Base-by-base conservation (phyloP, 768 basidiomycete species). In the Daedaleopsis sinensis region DNA sequence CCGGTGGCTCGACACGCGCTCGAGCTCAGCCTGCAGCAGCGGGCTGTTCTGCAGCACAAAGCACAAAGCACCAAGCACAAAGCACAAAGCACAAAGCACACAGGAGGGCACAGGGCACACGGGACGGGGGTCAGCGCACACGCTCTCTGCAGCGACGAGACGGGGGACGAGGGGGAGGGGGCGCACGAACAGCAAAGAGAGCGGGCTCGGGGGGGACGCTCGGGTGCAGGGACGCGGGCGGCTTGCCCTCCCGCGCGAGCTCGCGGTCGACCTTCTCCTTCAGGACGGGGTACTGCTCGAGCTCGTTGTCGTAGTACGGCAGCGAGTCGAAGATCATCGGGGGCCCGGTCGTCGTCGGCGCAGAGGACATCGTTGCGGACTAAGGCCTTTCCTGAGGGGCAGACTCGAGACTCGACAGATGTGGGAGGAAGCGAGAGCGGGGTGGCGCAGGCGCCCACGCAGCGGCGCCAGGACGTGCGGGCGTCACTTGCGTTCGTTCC, bases 241-340 rank as follows among this genome's bases (percentile, higher is more conserved):
- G 86, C 64, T 72, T 72, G 16, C 83, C 80, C 71, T 93, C 87
- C n/a, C 83, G 82, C 27, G 87, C 87, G 43, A 94, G 75, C 71
- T 94, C 93, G 65, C 79, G 79, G 58, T 91, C 89, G 16, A 94
- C 93, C 71, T 87, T 89, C 70, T 87, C 83, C 71, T 83, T 86
- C 42, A 94, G 78, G 42, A 81, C 68, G 1, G 93, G 91, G 61
- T 82, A 84, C 57, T 83, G 83, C 62, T 94, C 90, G 54, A 96
- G 81, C 72, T 97, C 94, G 72, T 94, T 92, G 78, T 98, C 95
- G 70, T 93, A 94, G 77, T 97, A 98, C 18, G 95, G 95, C 64
- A 97, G 80, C 24, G 94, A 91, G 74, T 97, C 94, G 67, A 94
- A 85, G 39, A 89, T 79, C 59, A 79, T 78, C 15, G 68, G 43